Base-by-base conservation (phyloP, 306 rosid genomes). In the Phaseolus lunatus region DNA sequence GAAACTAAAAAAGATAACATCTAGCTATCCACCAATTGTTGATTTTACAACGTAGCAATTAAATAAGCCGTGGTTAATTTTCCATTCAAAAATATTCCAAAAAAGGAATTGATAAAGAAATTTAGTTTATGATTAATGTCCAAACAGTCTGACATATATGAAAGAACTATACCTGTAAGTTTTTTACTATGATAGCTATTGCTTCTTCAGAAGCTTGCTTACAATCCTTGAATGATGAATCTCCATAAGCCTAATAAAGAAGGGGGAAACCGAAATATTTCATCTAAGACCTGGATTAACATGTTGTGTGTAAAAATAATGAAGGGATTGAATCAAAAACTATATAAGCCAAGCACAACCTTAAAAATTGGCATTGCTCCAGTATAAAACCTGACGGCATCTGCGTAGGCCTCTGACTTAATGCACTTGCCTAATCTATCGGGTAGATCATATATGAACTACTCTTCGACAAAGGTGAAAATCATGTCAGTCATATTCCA, bases 351-450 rank as follows among this genome's bases (percentile, higher is more conserved):
- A 82, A 66, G 66, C 62, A 9, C 56, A 79, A 94, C 98, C 94
- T 89, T 92, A 76, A 94, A 92, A 76, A 94, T 92, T 64, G 98
- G 98, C 89, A 87, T 86, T 62, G 98, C 97, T 80, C 98, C 98
- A 0, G 87, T 88, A 85, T 94, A 92, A 68, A 86, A 94, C 81
- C 90, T 90, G 81, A 92, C 95, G 47, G 97, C 97, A 77, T 92
- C 97, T 80, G 95, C 93, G 83, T 92, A 94, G 49, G 95, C 91
- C 80, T 90, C 96, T 76, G 92, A 78, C 80, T 90, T 94, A 72
- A 92, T 94, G 82, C 96, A 94, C 84, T 94, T 94, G 68, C 85
- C 87, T 63, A 94, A 96, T 79, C 97, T 89, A 79, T 91, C 92
- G 19, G 98, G 98, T 54, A 94, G 90, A 83, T 94, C 98, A 64